These are phyloP conservation scores for Trichoderma sp. DNA, from an alignment of 2,329 filamentous ascomycete genomes.

Conservation along the genomic window DNA sequence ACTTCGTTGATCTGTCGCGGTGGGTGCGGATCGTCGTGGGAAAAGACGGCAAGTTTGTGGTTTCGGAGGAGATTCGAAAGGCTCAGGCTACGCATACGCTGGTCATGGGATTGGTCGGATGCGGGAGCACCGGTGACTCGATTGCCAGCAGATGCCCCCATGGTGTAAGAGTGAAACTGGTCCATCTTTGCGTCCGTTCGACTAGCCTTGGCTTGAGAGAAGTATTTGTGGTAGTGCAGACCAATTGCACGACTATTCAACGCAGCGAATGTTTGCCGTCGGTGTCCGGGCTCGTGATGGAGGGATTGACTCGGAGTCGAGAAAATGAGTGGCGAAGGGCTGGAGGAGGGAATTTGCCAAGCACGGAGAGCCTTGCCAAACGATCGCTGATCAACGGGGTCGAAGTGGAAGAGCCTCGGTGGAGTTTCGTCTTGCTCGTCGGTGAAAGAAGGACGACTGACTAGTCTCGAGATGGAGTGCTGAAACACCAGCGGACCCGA, in stretches of 20 bases:
- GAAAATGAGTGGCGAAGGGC: background rate
- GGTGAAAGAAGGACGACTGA: slow-evolving; percentile 7
- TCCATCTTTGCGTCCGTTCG: slow-evolving; percentile 38
- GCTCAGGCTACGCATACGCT: slow-evolving; percentile 48
- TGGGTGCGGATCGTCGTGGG: slow-evolving; percentile 32
- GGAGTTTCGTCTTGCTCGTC: slow-evolving; percentile 4
- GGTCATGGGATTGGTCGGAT: slow-evolving; percentile 31
- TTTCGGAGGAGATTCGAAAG: slow-evolving; percentile 49
- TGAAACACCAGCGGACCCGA: slow-evolving; percentile 11
- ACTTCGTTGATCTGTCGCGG: slow-evolving; percentile 32
- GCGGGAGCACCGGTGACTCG: slow-evolving; percentile 15
- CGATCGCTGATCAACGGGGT: slow-evolving; percentile 7
- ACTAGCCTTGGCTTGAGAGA: slow-evolving; percentile 40
- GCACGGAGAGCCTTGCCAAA: background rate
- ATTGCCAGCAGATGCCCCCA: background rate
- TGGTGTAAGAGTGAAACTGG: slow-evolving; percentile 24
- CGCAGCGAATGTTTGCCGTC: background rate
- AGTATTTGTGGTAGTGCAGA: slow-evolving; percentile 28
- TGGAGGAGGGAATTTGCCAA: background rate
- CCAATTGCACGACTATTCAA: background rate
- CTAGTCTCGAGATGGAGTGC: slow-evolving; percentile 16
- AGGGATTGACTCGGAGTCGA: background rate
- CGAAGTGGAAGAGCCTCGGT: slow-evolving; percentile 1
- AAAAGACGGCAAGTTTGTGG: slow-evolving; percentile 43
- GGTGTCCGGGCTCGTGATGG: background rate